These are phyloP conservation scores for Penicillium sp. DNA, from an alignment of 2,329 filamentous ascomycete genomes.

Conservation along the genomic window DNA sequence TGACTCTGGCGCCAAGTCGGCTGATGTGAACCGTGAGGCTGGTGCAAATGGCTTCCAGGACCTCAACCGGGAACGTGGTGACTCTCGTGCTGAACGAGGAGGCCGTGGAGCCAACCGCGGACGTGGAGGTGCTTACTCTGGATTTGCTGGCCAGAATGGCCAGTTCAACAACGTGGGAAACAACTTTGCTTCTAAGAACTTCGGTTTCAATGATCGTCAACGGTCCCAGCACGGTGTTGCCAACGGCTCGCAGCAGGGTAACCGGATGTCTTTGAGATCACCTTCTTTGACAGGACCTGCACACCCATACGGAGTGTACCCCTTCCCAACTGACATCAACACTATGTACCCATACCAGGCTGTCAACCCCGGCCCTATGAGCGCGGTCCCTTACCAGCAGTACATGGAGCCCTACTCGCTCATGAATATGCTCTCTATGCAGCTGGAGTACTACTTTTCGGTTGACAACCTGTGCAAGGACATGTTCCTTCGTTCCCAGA, in stretches of 20 bases:
- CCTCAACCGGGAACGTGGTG: constrained; percentile 35
- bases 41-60: constrained; percentile 33
- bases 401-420: constrained; percentile 60
- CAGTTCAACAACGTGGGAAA: constrained; percentile 43
- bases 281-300: constrained; percentile 61
- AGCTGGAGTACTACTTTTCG: constrained; percentile 92
- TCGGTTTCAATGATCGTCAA: constrained; percentile 44
- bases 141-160: constrained; percentile 36
- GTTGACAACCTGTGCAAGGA: constrained; percentile 95
- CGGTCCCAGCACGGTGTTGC: constrained; percentile 39
- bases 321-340: constrained; percentile 46
- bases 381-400: constrained; percentile 58
- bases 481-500: constrained; percentile 79
- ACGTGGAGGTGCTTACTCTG: constrained; percentile 38
- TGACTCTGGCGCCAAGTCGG: constrained; percentile 40
- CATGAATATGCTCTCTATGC: constrained; percentile 59
- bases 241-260: constrained; percentile 45
- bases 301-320: constrained; percentile 50
- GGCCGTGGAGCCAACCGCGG: constrained; percentile 41
- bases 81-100: constrained; percentile 40
- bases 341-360: constrained; percentile 59
- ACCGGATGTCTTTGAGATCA: constrained; percentile 57
- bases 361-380: constrained; percentile 56
- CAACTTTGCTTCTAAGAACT: constrained; percentile 44
- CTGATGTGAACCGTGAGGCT: constrained; percentile 32